Evolutionary conservation across 2,329 filamentous ascomycete species (phyloP), one percentile per base, ranked within the genome.

Genomic region (Cercospora brassicicola): DNA sequence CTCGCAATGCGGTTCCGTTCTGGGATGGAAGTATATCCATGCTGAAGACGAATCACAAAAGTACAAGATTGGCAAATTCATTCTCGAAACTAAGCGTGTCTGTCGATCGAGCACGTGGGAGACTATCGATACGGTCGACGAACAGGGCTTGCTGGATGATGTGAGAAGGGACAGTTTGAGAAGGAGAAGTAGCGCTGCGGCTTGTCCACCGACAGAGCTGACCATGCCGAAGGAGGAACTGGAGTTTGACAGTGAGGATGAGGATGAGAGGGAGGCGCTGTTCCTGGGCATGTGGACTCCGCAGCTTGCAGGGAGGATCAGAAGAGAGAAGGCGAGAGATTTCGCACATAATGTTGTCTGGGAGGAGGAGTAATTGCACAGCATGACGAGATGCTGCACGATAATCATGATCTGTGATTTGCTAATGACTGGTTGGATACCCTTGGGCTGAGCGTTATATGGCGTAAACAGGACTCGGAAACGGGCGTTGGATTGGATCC

Each of bases 11-110:
- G 85, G 84, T 2, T 83, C 76, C 64, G 82, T 87, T 39, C 74
- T 90, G 20, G 88, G 88, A 2, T 90, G 88, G 88, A 89, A 90
- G 76, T 90, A 90, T 73, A 83, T 89, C 26, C 82, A 83, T 20
- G 88, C 88, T 0, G 86, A 87, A 67, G 86, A 89, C 71, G 87
- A 89, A 67, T 80, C 78, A 10, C 88, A 90, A 77, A 80, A 83
- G 65, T 90, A 90, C 74, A 90, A 90, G 74, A 85, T 89, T 2
- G 88, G 88, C n/a, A 89, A 89, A 74, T 89, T 87, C 71, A 90
- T 90, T 30, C 77, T 90, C 30, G 88, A 90, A 77, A 88, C 86
- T 53, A 86, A 84, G 76, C 80, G 84, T 63, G 84, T 88, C 8
- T 82, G 81, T 26, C 78, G 81, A 31, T 79, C 80, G 15, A 80